Evolutionary conservation across 106 monocot species (phyloP), one percentile per base, ranked within the genome.

Genomic region (Vanilla planifolia): DNA sequence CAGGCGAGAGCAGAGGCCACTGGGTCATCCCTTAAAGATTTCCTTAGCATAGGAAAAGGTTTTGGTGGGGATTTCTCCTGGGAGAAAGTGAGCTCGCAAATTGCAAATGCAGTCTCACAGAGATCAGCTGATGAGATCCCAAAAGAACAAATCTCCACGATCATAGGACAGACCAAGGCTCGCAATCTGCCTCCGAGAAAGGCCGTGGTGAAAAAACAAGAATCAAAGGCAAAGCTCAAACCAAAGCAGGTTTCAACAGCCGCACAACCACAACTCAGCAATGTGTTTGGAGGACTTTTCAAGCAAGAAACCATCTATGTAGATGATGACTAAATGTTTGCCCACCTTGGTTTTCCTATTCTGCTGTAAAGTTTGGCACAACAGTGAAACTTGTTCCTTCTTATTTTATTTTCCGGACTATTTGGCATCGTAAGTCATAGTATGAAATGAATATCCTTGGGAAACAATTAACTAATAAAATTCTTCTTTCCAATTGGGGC

Each of bases 301-400:
- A 71, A 79, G 71, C 96, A 98, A 70, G 91, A 91, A 59, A 85
- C 84, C 7, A 88, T 98, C 26, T 98, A 88, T 42, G 29, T 91
- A 5, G 91, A 98, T 60, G 89, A 89, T 63, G 92, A 92, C 10
- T 53, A 16, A 53, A n/a, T n/a, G n/a, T n/a, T n/a, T n/a, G n/a
- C n/a, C n/a, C n/a, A n/a, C n/a, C n/a, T n/a, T n/a, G n/a, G n/a
- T n/a, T n/a, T n/a, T n/a, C n/a, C n/a, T n/a, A n/a, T n/a, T n/a
- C n/a, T n/a, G n/a, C n/a, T n/a, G n/a, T n/a, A n/a, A n/a, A n/a
- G n/a, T n/a, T n/a, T n/a, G n/a, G n/a, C n/a, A n/a, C n/a, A n/a
- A n/a, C n/a, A n/a, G n/a, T n/a, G n/a, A n/a, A n/a, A n/a, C n/a
- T n/a, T n/a, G n/a, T n/a, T n/a, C n/a, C n/a, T n/a, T n/a, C n/a